Percentiles rank a stretch among this genome's conserved stretches.
Conservation (phyloP, 1,139 yeast species). For the Lodderomyces oxycetoniae region DNA sequence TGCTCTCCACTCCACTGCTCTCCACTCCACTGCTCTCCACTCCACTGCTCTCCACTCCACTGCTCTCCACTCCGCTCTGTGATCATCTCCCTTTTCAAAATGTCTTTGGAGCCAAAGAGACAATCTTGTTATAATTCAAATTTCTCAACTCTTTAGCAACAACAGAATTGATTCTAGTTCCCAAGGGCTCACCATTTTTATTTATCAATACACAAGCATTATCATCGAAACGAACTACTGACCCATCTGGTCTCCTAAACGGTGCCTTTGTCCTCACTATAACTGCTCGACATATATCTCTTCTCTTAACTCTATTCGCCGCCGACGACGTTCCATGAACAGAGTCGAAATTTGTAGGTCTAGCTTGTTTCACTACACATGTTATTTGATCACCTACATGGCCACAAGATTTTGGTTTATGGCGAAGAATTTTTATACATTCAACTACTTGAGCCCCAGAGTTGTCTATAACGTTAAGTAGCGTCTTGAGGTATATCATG, state of each 20-base stretch:
- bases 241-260: slow-evolving; percentile 80
- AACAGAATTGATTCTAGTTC: slow-evolving; percentile 87
- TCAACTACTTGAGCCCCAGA: slow-evolving; percentile 95
- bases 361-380: slow-evolving; percentile 91
- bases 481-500: slow-evolving; percentile 86
- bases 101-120: slow-evolving; percentile 86
- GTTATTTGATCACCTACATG: slow-evolving; percentile 88
- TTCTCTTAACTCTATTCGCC: slow-evolving; percentile 83
- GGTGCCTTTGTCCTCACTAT: slow-evolving; percentile 92
- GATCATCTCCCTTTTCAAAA: no score
- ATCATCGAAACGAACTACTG: slow-evolving; percentile 84
- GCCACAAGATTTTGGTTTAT: slow-evolving; percentile 80
- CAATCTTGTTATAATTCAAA: slow-evolving; percentile 79
- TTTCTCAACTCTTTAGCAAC: slow-evolving; percentile 90
- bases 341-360: slow-evolving; percentile 43
- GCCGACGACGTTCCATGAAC: slow-evolving; percentile 28
- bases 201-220: slow-evolving; percentile 95
- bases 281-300: slow-evolving; percentile 94
- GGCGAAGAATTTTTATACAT: slow-evolving; percentile 91
- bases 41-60: no score
- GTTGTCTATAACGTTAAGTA: slow-evolving; percentile 87
- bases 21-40: no score
- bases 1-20: no score
- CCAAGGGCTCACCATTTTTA: slow-evolving; percentile 90
- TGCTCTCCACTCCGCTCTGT: no score